A percentile compares a stretch with the other conserved stretches of the same genome.
Conservation (phyloP, 2,329 filamentous ascomycete genomes). For the Fusarium poae region DNA sequence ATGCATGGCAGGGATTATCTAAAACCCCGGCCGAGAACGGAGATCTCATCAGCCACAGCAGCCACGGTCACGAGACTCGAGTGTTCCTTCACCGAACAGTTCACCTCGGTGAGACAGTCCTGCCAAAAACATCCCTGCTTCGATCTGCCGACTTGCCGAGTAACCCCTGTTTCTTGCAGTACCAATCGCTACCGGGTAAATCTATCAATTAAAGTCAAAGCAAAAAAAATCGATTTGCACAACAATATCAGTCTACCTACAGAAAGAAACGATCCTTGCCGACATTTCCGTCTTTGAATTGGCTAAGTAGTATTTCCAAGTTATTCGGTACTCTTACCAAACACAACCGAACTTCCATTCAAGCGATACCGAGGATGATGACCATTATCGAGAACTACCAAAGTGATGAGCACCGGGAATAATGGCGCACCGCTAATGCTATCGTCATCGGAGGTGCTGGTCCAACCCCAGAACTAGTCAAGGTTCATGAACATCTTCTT, state of each 20-base stretch:
- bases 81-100: slow-evolving; percentile 5
- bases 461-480: slow-evolving; percentile 14
- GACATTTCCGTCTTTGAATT: slow-evolving; percentile 12
- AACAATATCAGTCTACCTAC: not conserved
- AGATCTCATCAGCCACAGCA: not conserved
- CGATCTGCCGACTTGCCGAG: slow-evolving; percentile 35
- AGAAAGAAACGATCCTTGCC: slow-evolving; percentile 8
- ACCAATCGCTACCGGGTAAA: slow-evolving; percentile 22
- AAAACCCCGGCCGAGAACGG: slow-evolving; percentile 31
- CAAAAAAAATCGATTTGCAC: not conserved
- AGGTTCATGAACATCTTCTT: slow-evolving; percentile 3
- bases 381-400: not conserved
- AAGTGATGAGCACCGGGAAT: slow-evolving; percentile 38
- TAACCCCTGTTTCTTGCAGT: slow-evolving; percentile 22
- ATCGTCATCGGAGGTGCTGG: slow-evolving; percentile 29
- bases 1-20: slow-evolving; percentile 28
- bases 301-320: not conserved
- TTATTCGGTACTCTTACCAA: slow-evolving; percentile 6
- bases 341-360: slow-evolving; percentile 38
- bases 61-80: slow-evolving; percentile 23
- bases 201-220: slow-evolving; percentile 1
- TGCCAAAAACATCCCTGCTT: slow-evolving; percentile 12
- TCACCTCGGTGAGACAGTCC: slow-evolving; percentile 32
- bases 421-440: slow-evolving; percentile 18
- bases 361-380: slow-evolving; percentile 33